These are phyloP conservation scores for Leishmania turanica DNA, from an alignment of 208 protist species.

Conservation along the genomic window DNA sequence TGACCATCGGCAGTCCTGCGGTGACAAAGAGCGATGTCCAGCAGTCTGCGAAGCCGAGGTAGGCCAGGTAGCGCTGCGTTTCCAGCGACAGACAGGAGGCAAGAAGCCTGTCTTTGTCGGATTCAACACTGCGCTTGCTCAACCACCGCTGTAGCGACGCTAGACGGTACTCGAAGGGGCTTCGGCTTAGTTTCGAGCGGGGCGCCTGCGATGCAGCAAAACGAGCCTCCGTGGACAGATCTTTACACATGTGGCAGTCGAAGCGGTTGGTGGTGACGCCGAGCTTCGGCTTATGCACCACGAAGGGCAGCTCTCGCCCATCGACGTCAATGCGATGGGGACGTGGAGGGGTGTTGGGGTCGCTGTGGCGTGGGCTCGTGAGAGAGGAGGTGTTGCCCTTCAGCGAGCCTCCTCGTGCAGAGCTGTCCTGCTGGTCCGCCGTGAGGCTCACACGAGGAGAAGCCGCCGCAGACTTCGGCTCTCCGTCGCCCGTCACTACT, in stretches of 20 bases:
- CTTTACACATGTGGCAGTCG: conserved; percentile 23
- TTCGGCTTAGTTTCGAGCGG: conserved; percentile 12
- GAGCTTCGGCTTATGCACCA: conserved; percentile 15
- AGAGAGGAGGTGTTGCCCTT: neutral
- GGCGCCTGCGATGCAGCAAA: conserved; percentile 1
- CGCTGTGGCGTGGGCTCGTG: conserved; percentile 18
- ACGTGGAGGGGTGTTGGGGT: conserved; percentile 8
- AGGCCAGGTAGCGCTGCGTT: conserved; percentile 27
- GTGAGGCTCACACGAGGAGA: neutral
- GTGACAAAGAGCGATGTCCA: conserved; percentile 32
- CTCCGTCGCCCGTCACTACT: neutral
- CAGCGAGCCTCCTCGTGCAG: neutral
- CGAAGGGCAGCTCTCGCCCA: conserved; percentile 18
- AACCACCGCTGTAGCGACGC: conserved; percentile 32
- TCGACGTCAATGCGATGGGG: conserved; percentile 11
- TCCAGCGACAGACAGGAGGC: conserved; percentile 18
- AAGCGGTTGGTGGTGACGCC: conserved; percentile 16
- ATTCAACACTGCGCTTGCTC: conserved; percentile 24
- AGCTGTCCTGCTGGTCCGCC: neutral
- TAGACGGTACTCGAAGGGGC: conserved; percentile 26
- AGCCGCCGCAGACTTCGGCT: neutral
- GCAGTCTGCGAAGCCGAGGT: conserved; percentile 30
- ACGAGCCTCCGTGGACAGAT: conserved; percentile 7
- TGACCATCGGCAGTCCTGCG: conserved; percentile 13
- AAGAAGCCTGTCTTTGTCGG: conserved; percentile 14